phyloP scores from a whole-genome alignment of 768 basidiomycete species.

The Thelephora ganbajun region DNA sequence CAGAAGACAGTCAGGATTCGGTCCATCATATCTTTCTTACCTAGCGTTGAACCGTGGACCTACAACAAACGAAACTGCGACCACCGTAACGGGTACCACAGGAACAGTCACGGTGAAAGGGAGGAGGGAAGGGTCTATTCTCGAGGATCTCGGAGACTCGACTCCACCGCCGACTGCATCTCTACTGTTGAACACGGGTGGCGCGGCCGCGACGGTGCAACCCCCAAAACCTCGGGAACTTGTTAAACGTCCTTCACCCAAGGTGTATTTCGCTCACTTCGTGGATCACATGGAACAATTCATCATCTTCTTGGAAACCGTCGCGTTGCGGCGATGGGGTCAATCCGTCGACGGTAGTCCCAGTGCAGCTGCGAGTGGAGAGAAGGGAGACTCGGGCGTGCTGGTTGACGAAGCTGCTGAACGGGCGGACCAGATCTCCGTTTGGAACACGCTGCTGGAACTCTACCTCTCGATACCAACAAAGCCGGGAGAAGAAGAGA shows the following conservation, averaged over 20 bases:
- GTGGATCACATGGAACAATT: conserved; percentile 81
- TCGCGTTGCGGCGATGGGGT: conserved; percentile 68
- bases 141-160: conserved; percentile 7
- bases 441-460: conserved; percentile 95
- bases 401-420: conserved; percentile 33
- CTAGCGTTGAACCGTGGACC: conserved; percentile 54
- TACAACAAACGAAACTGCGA: conserved; percentile 12
- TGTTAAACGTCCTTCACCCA: conserved; percentile 58
- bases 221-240: conserved; percentile 11
- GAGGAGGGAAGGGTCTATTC: not conserved
- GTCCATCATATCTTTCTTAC: conserved; percentile 66
- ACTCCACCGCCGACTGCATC: conserved; percentile 14
- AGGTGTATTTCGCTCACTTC: conserved; percentile 87
- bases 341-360: conserved; percentile 40
- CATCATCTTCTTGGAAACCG: conserved; percentile 76
- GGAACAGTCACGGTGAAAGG: not conserved
- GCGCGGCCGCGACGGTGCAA: conserved; percentile 5
- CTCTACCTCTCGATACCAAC: conserved; percentile 64
- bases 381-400: not conserved
- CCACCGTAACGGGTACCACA: not conserved
- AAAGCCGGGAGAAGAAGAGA: conserved; percentile 14
- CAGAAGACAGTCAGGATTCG: not conserved
- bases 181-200: too few relatives aligned
- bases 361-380: conserved; percentile 1
- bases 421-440: conserved; percentile 58